phyloP scores from a whole-genome alignment of 2,329 filamentous ascomycete species.

The Clarireedia paspali region DNA sequence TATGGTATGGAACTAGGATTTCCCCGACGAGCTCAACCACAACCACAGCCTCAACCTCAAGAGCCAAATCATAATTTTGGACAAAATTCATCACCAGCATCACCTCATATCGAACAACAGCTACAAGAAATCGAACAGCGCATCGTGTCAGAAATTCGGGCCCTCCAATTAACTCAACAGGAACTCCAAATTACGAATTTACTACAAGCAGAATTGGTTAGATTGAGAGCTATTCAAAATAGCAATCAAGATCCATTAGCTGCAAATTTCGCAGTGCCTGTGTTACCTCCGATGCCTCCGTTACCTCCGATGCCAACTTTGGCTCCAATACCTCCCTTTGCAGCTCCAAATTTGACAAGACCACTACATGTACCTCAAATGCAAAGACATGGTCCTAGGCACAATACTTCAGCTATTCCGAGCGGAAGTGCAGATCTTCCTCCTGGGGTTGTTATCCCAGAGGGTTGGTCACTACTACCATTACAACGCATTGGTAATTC shows the following conservation, averaged over 20 bases:
- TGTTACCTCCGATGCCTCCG: constrained; percentile 12
- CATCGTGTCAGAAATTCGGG: constrained; percentile 58
- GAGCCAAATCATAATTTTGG: neutral
- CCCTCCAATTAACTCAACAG: constrained; percentile 54
- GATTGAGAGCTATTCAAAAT: constrained; percentile 42
- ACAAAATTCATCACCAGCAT: constrained; percentile 7
- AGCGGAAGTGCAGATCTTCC: constrained; percentile 55
- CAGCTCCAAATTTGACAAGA: neutral
- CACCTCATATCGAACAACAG: constrained; percentile 45
- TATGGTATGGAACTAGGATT: constrained; percentile 30
- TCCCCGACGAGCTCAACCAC: constrained; percentile 22
- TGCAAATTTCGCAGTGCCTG: constrained; percentile 24
- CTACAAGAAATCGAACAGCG: constrained; percentile 61
- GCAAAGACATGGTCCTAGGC: constrained; percentile 39
- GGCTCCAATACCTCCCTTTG: constrained; percentile 1
- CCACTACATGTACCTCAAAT: constrained; percentile 11
- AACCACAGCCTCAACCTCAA: constrained; percentile 11
- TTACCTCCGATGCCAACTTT: constrained; percentile 9
- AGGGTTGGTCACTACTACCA: constrained; percentile 58
- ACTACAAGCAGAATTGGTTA: constrained; percentile 59
- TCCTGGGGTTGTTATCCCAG: constrained; percentile 54
- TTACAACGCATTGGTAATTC: constrained; percentile 39
- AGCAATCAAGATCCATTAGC: constrained; percentile 17
- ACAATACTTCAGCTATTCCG: constrained; percentile 44
- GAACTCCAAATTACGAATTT: constrained; percentile 62